Evolutionary conservation across 108 stramenopile species (phyloP), one percentile per base, ranked within the genome.

Genomic region (Skeletonema tropicum): DNA sequence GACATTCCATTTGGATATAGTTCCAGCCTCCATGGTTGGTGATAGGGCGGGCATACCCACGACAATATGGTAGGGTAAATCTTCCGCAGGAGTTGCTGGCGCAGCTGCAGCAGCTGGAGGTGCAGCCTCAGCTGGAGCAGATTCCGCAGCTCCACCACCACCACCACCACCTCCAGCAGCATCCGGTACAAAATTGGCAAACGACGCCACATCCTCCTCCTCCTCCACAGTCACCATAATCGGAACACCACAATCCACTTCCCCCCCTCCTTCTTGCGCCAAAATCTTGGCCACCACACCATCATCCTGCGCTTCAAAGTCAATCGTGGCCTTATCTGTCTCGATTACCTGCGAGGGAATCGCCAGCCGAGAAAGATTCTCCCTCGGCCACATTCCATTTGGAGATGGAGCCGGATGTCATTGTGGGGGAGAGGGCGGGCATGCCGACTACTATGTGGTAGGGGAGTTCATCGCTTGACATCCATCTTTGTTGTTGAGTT

Each of bases 361-460:
- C 84, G 6, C 94, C 94, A 6, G 94, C 88, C n/a, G 49, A 30
- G 65, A 96, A 87, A 9, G 64, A 68, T 26, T 85, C 89, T 13
- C 94, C 91, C 42, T 74, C 79, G 29, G 72, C 42, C 9, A 87
- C 77, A 57, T 83, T 87, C 92, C 94, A 94, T 62, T 67, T 70
- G 42, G 91, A 79, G 57, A 95, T 89, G 59, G 84, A 88, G 5
- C 94, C 94, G 3, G 70, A 36, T 23, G 66, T 64, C 86, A 87
- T 95, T 26, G 91, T 92, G 49, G 99, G 99, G 66, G 95, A 96
- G 35, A 99, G 87, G 33, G 98, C 97, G 30, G 99, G 99, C 95
- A 99, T 97, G 9, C 85, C 83, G 5, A 93, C 83, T 8, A 85
- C 77, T 13, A 72, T 71, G 74, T 87, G 86, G 60, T 83, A 79